Evolutionary conservation across 306 rosid genomes (phyloP).

Genomic region (Cucumis hystrix): DNA sequence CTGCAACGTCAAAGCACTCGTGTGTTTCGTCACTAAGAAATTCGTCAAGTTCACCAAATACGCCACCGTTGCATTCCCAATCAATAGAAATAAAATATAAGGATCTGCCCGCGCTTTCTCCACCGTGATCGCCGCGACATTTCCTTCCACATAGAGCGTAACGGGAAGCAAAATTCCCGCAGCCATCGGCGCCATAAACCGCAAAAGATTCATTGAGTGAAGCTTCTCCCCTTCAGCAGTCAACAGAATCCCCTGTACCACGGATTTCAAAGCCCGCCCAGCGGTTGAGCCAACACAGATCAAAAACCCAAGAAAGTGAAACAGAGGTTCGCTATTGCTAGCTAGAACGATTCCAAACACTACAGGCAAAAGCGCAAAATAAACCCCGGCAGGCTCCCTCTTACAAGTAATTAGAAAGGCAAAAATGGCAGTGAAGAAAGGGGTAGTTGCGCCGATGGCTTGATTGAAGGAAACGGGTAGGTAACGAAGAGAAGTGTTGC

Average conservation of each 20-base stretch:
- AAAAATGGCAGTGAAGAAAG: constrained; percentile 79
- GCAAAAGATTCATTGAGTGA: constrained; percentile 79
- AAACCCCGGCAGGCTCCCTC: constrained; percentile 60
- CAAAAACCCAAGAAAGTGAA: constrained; percentile 66
- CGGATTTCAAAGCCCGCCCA: constrained; percentile 78
- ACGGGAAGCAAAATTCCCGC: constrained; percentile 61
- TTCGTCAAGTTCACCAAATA: constrained; percentile 85
- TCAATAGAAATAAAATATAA: constrained; percentile 40
- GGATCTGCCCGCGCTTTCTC: constrained; percentile 52
- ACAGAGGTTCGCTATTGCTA: constrained; percentile 68
- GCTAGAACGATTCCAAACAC: constrained; percentile 76
- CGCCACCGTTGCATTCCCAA: constrained; percentile 89
- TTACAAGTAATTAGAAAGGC: constrained; percentile 65
- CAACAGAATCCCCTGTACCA: constrained; percentile 67
- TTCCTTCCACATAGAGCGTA: constrained; percentile 75
- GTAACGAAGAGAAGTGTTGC: constrained; percentile 78
- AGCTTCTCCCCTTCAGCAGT: constrained; percentile 84
- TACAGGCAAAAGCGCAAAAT: constrained; percentile 62
- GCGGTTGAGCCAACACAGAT: constrained; percentile 83
- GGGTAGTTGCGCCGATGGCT: constrained; percentile 89
- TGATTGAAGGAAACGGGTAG: constrained; percentile 84
- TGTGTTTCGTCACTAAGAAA: constrained; percentile 80
- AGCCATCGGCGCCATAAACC: constrained; percentile 89
- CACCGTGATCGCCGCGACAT: constrained; percentile 28
- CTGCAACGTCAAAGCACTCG: constrained; percentile 82